These are phyloP conservation scores for Boletus pseudo-olivaceus DNA, from an alignment of 768 basidiomycete genomes.

Conservation along the genomic window DNA sequence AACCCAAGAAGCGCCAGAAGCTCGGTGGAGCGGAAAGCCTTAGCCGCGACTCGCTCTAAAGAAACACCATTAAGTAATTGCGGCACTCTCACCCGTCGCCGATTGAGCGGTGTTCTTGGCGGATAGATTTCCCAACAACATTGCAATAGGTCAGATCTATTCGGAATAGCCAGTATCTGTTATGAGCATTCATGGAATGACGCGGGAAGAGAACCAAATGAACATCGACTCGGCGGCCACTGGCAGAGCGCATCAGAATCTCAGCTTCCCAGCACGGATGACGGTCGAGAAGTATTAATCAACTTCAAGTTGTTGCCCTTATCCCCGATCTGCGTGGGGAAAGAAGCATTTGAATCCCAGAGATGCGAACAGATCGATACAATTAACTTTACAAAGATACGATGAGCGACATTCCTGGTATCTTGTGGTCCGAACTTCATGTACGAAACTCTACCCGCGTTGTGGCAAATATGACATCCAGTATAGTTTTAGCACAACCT, in stretches of 20 bases:
- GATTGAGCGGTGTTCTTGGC: constrained; percentile 2
- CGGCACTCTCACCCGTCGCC: neutral
- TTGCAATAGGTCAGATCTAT: neutral
- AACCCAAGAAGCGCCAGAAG: neutral
- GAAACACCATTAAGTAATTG: neutral
- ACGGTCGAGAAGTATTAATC: neutral
- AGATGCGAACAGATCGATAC: neutral
- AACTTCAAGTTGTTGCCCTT: neutral
- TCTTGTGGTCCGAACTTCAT: neutral
- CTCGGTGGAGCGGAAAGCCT: neutral
- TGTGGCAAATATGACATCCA: neutral
- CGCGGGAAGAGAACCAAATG: neutral
- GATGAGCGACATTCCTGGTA: constrained; percentile 10
- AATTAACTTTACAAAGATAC: neutral
- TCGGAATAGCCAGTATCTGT: neutral
- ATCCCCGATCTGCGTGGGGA: constrained; percentile 3
- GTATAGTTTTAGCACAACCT: neutral
- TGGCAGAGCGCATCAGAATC: neutral
- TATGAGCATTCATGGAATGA: neutral
- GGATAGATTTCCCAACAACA: neutral
- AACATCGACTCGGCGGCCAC: neutral
- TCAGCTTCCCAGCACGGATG: neutral
- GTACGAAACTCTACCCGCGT: neutral
- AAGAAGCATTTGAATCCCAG: neutral
- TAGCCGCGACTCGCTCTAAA: neutral